Conservation (phyloP, 768 basidiomycete species). For the Lactifluus echinatus region DNA sequence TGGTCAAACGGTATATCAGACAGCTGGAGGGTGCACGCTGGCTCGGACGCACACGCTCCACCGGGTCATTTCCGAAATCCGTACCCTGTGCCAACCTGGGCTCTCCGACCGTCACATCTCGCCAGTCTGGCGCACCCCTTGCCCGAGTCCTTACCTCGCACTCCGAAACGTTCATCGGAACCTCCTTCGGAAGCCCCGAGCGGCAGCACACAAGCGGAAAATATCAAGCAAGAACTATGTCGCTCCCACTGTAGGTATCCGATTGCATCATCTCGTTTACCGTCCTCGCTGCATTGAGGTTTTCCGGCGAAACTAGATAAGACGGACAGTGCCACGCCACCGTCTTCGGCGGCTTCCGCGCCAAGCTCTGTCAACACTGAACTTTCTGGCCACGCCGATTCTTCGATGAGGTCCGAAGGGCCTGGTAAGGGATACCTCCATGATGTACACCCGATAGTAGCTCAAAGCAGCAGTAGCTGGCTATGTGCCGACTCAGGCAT, state of each 20-base stretch:
- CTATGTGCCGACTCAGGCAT: conserved; percentile 6
- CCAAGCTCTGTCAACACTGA: neutral
- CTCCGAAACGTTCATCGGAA: neutral
- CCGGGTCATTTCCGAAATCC: conserved; percentile 5
- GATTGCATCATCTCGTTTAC: neutral
- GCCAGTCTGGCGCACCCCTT: neutral
- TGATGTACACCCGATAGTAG: neutral
- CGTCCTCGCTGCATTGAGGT: neutral
- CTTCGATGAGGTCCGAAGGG: neutral
- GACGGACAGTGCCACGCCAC: neutral
- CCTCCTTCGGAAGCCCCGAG: neutral
- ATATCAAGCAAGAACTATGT: neutral
- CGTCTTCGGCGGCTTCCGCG: neutral
- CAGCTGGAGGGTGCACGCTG: conserved; percentile 10
- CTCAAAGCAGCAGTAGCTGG: neutral
- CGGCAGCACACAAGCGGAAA: neutral
- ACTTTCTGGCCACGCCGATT: neutral
- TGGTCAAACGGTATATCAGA: conserved; percentile 9
- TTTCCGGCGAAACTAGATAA: neutral
- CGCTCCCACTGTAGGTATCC: neutral
- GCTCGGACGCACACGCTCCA: neutral
- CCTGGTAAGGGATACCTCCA: neutral
- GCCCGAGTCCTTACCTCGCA: conserved; percentile 6
- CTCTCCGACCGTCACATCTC: neutral
- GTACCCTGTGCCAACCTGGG: conserved; percentile 17